phyloP scores from a whole-genome alignment of 257 asterid species.

The Jaltomata sinuosa region DNA sequence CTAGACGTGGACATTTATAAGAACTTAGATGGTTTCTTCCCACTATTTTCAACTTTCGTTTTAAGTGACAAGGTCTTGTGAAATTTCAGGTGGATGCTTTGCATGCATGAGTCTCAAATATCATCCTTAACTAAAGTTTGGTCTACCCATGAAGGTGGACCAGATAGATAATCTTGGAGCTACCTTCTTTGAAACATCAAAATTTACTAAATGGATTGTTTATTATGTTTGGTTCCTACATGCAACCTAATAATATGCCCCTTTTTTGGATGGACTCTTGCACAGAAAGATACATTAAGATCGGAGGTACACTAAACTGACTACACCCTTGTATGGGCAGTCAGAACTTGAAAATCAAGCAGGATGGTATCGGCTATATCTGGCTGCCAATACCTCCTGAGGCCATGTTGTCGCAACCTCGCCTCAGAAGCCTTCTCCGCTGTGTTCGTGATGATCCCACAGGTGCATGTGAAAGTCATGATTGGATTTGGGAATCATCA shows the following conservation, averaged over 20 bases:
- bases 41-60: not conserved
- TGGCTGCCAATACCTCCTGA: conserved; percentile 28
- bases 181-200: conserved; percentile 20
- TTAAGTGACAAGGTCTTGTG: not conserved
- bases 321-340: conserved; percentile 23
- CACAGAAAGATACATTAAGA: conserved; percentile 9
- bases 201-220: conserved; percentile 15
- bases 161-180: conserved; percentile 16
- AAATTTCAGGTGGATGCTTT: conserved; percentile 15
- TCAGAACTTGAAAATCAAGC: conserved; percentile 4
- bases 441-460: conserved; percentile 22
- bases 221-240: conserved; percentile 14
- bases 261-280: conserved; percentile 17
- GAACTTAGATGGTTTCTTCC: not conserved
- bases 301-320: not conserved
- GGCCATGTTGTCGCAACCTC: conserved; percentile 15
- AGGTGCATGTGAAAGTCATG: conserved; percentile 9
- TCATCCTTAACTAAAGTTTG: conserved; percentile 15
- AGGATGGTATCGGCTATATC: conserved; percentile 19
- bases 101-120: conserved; percentile 14
- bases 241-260: conserved; percentile 20
- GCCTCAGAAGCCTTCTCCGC: conserved; percentile 22
- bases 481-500: conserved; percentile 7
- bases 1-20: too few relatives aligned
- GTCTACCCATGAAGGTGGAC: conserved; percentile 22